Conservation (phyloP, 768 basidiomycete genomes). For the Lepiota brunneoincarnata region DNA sequence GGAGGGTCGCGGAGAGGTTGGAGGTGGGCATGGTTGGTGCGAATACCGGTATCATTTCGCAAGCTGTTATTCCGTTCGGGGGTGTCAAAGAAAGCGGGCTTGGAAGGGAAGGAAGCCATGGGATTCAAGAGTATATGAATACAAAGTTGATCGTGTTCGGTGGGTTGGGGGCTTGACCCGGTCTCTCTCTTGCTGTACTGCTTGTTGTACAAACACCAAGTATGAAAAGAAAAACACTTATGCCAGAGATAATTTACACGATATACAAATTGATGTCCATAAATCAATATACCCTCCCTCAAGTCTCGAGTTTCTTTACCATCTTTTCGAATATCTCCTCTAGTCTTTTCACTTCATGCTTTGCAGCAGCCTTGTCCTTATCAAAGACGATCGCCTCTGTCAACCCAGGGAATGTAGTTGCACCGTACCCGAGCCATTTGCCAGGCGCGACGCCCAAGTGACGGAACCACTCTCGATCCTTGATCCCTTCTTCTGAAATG, state of each 20-base stretch:
- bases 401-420: conserved; percentile 80
- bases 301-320: conserved; percentile 33
- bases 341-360: conserved; percentile 59
- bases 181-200: background rate
- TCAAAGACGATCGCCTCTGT: conserved; percentile 77
- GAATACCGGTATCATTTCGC: conserved; percentile 79
- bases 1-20: conserved; percentile 91
- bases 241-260: background rate
- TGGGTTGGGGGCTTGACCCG: conserved; percentile 42
- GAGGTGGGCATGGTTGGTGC: conserved; percentile 92
- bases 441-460: conserved; percentile 81
- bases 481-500: conserved; percentile 67
- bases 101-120: conserved; percentile 84
- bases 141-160: conserved; percentile 81
- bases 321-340: conserved; percentile 49
- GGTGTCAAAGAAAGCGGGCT: conserved; percentile 88
- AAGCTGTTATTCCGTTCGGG: conserved; percentile 83
- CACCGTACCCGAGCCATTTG: conserved; percentile 79
- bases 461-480: conserved; percentile 76
- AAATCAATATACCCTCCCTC: conserved; percentile 46
- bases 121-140: conserved; percentile 87
- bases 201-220: too few relatives aligned
- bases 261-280: conserved; percentile 24
- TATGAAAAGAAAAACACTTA: too few relatives aligned
- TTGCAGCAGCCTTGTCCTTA: conserved; percentile 55